Evolutionary conservation across 257 asterid genomes (phyloP).

Genomic region (Rubia yunnanensis): DNA sequence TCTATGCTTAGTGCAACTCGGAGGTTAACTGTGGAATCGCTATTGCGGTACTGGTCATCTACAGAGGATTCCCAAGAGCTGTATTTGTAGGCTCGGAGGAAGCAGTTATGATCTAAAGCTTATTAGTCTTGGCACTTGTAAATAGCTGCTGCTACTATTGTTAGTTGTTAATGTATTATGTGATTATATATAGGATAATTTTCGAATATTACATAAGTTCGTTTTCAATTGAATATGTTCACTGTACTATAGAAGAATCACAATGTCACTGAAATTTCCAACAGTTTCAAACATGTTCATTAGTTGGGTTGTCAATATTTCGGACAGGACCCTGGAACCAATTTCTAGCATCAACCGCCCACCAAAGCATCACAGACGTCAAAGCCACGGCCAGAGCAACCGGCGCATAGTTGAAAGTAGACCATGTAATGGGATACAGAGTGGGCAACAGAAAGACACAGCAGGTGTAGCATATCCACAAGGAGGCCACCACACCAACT

Average conservation of each 20-base stretch:
- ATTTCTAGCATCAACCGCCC: conserved; percentile 38
- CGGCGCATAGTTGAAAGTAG: conserved; percentile 43
- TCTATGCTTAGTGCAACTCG: conserved; percentile 93
- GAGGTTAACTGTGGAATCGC: conserved; percentile 85
- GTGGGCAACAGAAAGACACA: conserved; percentile 38
- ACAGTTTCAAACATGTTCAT: background rate
- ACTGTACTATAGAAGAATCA: too few relatives aligned
- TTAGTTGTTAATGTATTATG: background rate
- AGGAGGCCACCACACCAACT: conserved; percentile 30
- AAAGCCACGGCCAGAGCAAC: conserved; percentile 24
- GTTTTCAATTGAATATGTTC: too few relatives aligned
- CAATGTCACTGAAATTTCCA: too few relatives aligned
- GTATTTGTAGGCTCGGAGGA: conserved; percentile 16
- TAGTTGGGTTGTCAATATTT: conserved; percentile 22
- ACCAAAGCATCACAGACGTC: conserved; percentile 30
- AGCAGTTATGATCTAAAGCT: background rate
- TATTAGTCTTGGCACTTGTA: background rate
- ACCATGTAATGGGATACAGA: conserved; percentile 30
- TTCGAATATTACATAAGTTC: background rate
- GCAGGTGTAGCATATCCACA: conserved; percentile 42
- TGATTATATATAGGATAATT: too few relatives aligned
- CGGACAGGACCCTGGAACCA: conserved; percentile 49
- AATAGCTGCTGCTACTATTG: background rate
- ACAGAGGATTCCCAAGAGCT: conserved; percentile 82
- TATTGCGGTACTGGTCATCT: conserved; percentile 81